Base-by-base conservation (phyloP, 2,329 filamentous ascomycete species). In the Chrysosporium queenslandicum region DNA sequence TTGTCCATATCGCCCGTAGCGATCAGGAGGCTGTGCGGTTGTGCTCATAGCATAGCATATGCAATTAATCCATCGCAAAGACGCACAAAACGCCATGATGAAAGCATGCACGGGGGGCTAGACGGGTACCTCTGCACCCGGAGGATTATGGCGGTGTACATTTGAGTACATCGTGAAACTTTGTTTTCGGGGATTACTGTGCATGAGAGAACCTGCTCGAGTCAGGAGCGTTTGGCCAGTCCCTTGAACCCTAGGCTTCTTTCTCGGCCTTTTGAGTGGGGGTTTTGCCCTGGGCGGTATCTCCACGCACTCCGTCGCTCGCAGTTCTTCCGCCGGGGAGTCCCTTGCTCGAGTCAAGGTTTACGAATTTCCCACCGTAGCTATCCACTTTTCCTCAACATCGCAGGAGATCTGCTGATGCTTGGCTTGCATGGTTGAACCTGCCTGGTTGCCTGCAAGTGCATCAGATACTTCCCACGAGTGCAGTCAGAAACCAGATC, bases 361-460 rank as follows among this genome's bases (percentile, higher is more conserved):
- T n/a, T 48, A 48, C 46, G 46, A 39, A 39, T 48, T 48, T 48
- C 39, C 46, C 46, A 34, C 46, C 46, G 21, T 23, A 36, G 45
- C 20, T 48, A 48, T 39, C 46, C 46, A 48, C 46, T 48, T 48
- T 48, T 39, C 46, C 46, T 48, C 46, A 39, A 39, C 32, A 8
- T 23, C 18, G 46, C 18, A 39, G n/a, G 46, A 27, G 32, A 48
- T 48, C 34, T 18, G 18, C 46, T 29, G 30, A 12, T 48, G 46
- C 34, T 48, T 48, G 46, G 46, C 46, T 39, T 48, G 46, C 34
- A 29, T 16, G 4, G 27, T 11, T 20, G n/a, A 20, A 20, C 9
- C 27, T 29, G 27, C 27, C 4, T 29, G 9, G 9, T 5, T 29
- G 9, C 9, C 36, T 18, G 36, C n/a, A 21, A 20, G 12, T 9